phyloP scores from a whole-genome alignment of 2,329 filamentous ascomycete genomes.

The Xenoacremonium recifei region DNA sequence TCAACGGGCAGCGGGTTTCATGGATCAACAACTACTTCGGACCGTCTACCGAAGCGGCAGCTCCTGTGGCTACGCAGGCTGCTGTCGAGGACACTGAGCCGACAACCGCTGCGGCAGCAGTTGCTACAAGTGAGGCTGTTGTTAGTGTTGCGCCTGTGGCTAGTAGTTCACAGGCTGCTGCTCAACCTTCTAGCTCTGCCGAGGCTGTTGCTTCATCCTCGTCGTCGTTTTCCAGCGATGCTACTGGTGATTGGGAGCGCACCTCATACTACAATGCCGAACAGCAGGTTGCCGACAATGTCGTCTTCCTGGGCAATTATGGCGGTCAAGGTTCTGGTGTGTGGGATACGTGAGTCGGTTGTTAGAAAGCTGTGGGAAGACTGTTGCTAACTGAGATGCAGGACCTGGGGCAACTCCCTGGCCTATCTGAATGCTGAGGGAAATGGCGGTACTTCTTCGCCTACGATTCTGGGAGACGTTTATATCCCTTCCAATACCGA shows the following conservation, averaged over 20 bases:
- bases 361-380: background rate
- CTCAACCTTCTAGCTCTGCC: conserved; percentile 1
- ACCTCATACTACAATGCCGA: conserved; percentile 45
- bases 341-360: conserved; percentile 40
- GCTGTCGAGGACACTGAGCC: conserved; percentile 3
- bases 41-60: conserved; percentile 20
- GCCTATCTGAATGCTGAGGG: conserved; percentile 45
- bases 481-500: conserved; percentile 43
- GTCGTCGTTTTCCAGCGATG: conserved; percentile 53
- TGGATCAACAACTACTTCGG: conserved; percentile 59
- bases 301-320: conserved; percentile 49
- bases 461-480: conserved; percentile 39
- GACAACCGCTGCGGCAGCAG: conserved; percentile 14
- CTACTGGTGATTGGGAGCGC: conserved; percentile 36
- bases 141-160: background rate
- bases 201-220: conserved; percentile 8
- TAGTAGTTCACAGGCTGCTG: too few relatives aligned
- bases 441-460: conserved; percentile 34
- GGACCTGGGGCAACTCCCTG: conserved; percentile 44
- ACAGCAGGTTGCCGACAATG: conserved; percentile 37
- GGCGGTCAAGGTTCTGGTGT: conserved; percentile 43
- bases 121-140: conserved; percentile 5
- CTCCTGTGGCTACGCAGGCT: conserved; percentile 14
- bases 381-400: conserved; percentile 20
- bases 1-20: conserved; percentile 55